These are phyloP conservation scores for Eustoma russellianum DNA, from an alignment of 257 asterid genomes.

Conservation along the genomic window DNA sequence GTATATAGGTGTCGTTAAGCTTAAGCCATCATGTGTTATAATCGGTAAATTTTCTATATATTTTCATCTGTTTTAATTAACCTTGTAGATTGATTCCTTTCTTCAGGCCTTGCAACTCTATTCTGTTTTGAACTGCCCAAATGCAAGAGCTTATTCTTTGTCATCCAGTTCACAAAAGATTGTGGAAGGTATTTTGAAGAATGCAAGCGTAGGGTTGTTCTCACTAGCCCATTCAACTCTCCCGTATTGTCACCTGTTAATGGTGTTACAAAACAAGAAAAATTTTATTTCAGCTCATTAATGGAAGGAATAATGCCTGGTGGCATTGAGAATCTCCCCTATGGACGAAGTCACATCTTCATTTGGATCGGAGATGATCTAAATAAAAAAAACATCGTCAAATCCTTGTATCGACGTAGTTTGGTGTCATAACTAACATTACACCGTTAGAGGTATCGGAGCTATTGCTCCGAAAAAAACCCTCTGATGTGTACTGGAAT, in stretches of 20 bases:
- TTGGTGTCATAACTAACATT: no score
- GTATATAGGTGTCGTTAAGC: constrained; percentile 78
- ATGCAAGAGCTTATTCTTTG: constrained; percentile 14
- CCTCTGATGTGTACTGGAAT: no score
- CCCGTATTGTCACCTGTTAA: constrained; percentile 38
- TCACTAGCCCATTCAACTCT: constrained; percentile 42
- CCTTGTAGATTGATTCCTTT: no score
- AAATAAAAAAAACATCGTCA: no score
- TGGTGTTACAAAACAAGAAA: constrained; percentile 38
- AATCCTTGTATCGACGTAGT: no score
- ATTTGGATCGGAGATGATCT: no score
- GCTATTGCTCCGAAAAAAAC: no score
- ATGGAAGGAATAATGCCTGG: constrained; percentile 30
- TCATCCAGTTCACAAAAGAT: constrained; percentile 54
- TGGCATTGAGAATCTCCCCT: constrained; percentile 40
- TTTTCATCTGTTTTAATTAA: constrained; percentile 4
- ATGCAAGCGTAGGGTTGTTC: constrained; percentile 68
- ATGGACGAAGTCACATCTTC: no score
- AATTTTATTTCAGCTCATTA: constrained; percentile 21
- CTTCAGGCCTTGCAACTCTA: constrained; percentile 9
- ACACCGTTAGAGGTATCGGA: no score
- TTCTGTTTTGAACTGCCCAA: constrained; percentile 13
- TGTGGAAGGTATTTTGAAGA: constrained; percentile 54
- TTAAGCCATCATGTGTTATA: constrained; percentile 57
- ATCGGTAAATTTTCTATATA: constrained; percentile 36